Evolutionary conservation across 2,329 filamentous ascomycete species (phyloP).

Genomic region (Sporothrix euskadiensis): DNA sequence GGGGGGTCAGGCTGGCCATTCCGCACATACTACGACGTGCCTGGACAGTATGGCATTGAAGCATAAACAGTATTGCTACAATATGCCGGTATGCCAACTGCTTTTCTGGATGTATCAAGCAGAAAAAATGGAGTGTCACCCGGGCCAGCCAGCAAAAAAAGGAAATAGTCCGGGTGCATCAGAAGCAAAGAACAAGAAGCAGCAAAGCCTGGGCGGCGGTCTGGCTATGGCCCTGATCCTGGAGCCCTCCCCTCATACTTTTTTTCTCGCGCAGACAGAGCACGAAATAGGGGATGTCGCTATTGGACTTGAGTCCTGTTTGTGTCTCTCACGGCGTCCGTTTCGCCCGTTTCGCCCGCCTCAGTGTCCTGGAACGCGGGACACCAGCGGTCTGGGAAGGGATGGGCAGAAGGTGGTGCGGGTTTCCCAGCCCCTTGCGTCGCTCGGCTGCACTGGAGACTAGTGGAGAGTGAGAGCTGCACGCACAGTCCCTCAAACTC

Average conservation of each 20-base stretch:
- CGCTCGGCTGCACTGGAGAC: slow-evolving; percentile 4
- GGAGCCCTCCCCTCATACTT: not conserved
- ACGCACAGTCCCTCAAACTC: not conserved
- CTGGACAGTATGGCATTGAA: not conserved
- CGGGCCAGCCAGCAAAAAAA: not conserved
- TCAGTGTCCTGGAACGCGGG: not conserved
- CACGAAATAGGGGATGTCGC: not conserved
- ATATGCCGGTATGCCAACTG: not conserved
- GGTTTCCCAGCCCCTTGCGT: slow-evolving; percentile 15
- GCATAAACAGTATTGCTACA: not conserved
- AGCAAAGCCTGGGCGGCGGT: not conserved
- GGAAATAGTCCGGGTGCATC: not conserved
- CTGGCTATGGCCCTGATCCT: not conserved
- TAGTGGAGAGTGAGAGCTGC: not conserved
- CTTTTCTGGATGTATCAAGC: not conserved
- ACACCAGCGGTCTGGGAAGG: slow-evolving; percentile 21
- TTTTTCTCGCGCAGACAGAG: not conserved
- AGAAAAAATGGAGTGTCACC: not conserved
- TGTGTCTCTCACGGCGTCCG: not conserved
- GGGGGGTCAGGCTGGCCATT: not conserved
- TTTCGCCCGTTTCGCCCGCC: not conserved
- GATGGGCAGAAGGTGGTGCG: slow-evolving; percentile 11
- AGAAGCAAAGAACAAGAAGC: not conserved
- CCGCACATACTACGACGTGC: not conserved
- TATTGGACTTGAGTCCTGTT: not conserved